Percentiles rank a stretch among this genome's conserved stretches.
Conservation (phyloP, 148 eudicot species). For the Cornus controversa region DNA sequence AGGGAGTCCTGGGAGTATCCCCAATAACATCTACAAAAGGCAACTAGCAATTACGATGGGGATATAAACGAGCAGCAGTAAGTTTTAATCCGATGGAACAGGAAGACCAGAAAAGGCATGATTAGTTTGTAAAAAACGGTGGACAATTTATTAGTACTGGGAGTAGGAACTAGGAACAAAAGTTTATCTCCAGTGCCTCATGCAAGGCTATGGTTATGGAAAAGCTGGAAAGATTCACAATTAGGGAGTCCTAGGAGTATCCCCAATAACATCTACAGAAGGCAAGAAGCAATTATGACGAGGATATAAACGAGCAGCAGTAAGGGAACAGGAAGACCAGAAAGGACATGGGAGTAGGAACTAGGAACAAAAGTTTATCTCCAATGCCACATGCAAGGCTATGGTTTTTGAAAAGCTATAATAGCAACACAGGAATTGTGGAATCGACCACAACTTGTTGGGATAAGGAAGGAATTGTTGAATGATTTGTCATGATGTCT, state of each 20-base stretch:
- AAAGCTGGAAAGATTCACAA: too few relatives aligned
- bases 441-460: not conserved
- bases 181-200: too few relatives aligned
- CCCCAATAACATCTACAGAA: not conserved
- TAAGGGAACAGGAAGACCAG: too few relatives aligned
- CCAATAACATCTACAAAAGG: not conserved
- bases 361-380: not conserved
- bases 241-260: too few relatives aligned
- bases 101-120: not conserved
- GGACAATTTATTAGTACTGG: too few relatives aligned
- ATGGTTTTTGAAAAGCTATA: not conserved
- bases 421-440: not conserved
- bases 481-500: not conserved
- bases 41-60: not conserved
- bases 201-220: too few relatives aligned
- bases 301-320: too few relatives aligned
- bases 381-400: not conserved
- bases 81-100: too few relatives aligned
- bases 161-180: too few relatives aligned
- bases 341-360: not conserved
- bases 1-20: too few relatives aligned
- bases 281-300: not conserved
- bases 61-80: too few relatives aligned
- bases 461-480: not conserved
- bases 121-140: too few relatives aligned